phyloP scores from a whole-genome alignment of 192 early-diverging fungal genomes.

The Chytriomyces confervae region DNA sequence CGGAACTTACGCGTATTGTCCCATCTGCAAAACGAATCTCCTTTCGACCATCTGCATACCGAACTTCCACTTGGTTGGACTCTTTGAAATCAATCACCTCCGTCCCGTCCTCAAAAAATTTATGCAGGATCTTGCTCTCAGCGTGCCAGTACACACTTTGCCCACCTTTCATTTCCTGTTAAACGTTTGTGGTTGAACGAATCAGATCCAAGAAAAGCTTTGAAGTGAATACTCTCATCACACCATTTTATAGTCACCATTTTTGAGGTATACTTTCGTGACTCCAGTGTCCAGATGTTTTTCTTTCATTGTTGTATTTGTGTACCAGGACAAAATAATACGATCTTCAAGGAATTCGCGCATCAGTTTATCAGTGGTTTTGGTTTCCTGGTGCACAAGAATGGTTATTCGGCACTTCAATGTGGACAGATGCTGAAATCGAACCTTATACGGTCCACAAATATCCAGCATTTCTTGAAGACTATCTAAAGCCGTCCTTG shows the following conservation, averaged over 20 bases:
- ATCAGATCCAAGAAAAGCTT: not conserved
- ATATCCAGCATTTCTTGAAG: constrained; percentile 22
- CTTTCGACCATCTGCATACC: constrained; percentile 37
- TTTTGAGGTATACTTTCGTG: constrained; percentile 34
- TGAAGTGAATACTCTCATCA: not conserved
- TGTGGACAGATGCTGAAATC: constrained; percentile 10
- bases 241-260: constrained; percentile 47
- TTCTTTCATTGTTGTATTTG: constrained; percentile 42
- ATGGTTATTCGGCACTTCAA: not conserved
- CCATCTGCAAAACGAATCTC: constrained; percentile 47
- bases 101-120: constrained; percentile 40
- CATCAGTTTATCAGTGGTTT: not conserved
- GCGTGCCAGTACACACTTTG: constrained; percentile 45
- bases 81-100: constrained; percentile 40
- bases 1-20: constrained; percentile 29
- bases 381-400: not conserved
- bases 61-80: constrained; percentile 45
- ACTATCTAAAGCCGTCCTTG: constrained; percentile 5
- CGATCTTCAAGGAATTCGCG: not conserved
- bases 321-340: not conserved
- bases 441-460: not conserved
- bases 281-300: constrained; percentile 12
- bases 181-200: not conserved
- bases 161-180: constrained; percentile 30
- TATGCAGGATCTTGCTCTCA: constrained; percentile 41